Base-by-base conservation (phyloP, 768 basidiomycete genomes). In the Tulasnella sp. region DNA sequence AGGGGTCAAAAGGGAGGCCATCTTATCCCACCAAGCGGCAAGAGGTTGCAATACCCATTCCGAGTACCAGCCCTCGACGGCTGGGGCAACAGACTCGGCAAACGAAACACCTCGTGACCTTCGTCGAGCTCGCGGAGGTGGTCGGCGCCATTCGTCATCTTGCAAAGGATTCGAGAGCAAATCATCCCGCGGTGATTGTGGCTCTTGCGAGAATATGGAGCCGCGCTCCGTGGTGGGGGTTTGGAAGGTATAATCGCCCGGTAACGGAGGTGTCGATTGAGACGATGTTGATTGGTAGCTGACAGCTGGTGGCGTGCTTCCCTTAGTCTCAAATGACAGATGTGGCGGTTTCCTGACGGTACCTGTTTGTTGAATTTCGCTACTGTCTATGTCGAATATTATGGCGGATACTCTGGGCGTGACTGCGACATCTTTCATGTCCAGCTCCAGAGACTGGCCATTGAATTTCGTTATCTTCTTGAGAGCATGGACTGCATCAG, bases 381-480 rank as follows among this genome's bases (percentile, higher is more conserved):
- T 26, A 43, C 10, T n/a, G 45, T 27, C 45, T 19, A 21, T 27
- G 7, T 48, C 45, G n/a, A 48, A 48, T n/a, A 48, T n/a, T 10
- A 48, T n/a, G 45, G 8, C 10, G 19, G 45, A n/a, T 7, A 19
- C 7, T 48, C 26, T 19, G 45, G 45, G 45, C 45, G 45, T 48
- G 41, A 21, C 82, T 38, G 73, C 70, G 1, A 95, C 88, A 60
- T 96, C 92, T 19, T 79, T 79, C 9, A 88, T 70, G 29, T 79
- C 81, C 29, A 93, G 77, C 3, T 75, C 71, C 0, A 93, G 71
- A 54, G 82, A 75, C 15, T 82, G 80, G 2, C 88, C 90, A 70
- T 98, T 98, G 73, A 87, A 91, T 30, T 77, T 78, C 2, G 88
- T 88, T 45, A 99, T 97, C 64, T 88, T 73, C 64, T 85, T 84